Evolutionary conservation across 1,139 yeast species (phyloP), one percentile per base, ranked within the genome.

Genomic region (Candida neerlandica): DNA sequence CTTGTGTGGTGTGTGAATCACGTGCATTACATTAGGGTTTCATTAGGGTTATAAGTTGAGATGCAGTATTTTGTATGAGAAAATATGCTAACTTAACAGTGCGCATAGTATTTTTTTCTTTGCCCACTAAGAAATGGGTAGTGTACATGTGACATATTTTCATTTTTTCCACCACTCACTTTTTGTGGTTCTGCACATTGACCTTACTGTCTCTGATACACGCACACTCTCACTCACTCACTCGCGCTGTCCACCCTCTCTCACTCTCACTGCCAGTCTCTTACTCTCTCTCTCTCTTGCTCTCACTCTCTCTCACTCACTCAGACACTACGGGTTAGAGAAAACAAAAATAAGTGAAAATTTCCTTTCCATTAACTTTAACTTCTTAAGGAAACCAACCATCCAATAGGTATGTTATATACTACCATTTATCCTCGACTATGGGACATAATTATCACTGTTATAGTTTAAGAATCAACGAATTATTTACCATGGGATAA

Each of bases 401-500:
- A 46, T 35, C 40, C 38, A 51, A 51, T 48, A 48, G 46, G 54
- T 51, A 51, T 51, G 54, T 51, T 32, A 40, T 21, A 16, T 21
- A 35, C 41, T 29, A n/a, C 11, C 37, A 11, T 14, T 5, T 4
- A 12, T 12, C 4, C 14, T 23, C 9, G 30, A 30, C n/a, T n/a
- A 41, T 23, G 38, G 35, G 26, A 41, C 12, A 11, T 12, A 34
- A n/a, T 12, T 34, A 16, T 16, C n/a, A n/a, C 33, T 3, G 2
- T 29, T 29, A 29, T 29, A 29, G 11, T 12, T 23, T 10, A 23
- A 10, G 14, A 29, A 29, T 12, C 5, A 29, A 5, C 3, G n/a
- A n/a, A 29, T 2, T 5, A 29, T 29, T 14, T 10, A 11, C 14
- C 34, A 4, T 9, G 9, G 15, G 12, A 32, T 32, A 32, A 32